Percentiles rank a stretch among this genome's conserved stretches.
Conservation (phyloP, 257 asterid genomes). For the Ajuga chamaepitys region DNA sequence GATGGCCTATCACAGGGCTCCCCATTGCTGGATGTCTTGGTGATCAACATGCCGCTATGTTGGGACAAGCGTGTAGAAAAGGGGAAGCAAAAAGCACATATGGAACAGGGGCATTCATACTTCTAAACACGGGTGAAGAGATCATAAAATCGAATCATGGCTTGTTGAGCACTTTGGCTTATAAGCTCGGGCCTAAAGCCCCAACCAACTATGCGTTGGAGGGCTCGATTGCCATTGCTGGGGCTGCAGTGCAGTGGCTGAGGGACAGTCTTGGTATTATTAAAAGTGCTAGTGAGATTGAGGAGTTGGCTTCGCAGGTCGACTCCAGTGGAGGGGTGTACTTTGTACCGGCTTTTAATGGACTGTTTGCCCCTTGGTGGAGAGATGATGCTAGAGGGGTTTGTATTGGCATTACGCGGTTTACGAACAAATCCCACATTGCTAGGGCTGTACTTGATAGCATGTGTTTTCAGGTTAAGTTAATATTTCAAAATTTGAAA, state of each 20-base stretch:
- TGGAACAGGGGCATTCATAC: slow-evolving; percentile 92
- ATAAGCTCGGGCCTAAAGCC: slow-evolving; percentile 81
- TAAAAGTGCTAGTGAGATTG: slow-evolving; percentile 75
- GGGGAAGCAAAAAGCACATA: slow-evolving; percentile 97
- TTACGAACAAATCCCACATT: slow-evolving; percentile 87
- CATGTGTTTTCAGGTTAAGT: slow-evolving; percentile 79
- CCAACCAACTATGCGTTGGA: slow-evolving; percentile 82
- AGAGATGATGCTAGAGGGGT: slow-evolving; percentile 96
- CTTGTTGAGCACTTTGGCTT: slow-evolving; percentile 73
- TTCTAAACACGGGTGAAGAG: slow-evolving; percentile 73
- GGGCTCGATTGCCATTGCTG: slow-evolving; percentile 97
- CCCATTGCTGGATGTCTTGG: slow-evolving; percentile 93
- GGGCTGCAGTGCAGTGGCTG: slow-evolving; percentile 99
- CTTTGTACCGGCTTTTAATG: slow-evolving; percentile 93
- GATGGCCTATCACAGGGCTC: slow-evolving; percentile 74
- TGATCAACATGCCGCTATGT: slow-evolving; percentile 95
- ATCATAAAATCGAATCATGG: slow-evolving; percentile 60
- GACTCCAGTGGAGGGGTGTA: slow-evolving; percentile 78
- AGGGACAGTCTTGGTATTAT: slow-evolving; percentile 88
- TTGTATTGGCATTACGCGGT: slow-evolving; percentile 83
- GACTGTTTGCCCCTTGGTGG: slow-evolving; percentile 99
- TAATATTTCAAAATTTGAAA: too few species aligned
- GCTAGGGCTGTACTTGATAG: slow-evolving; percentile 96
- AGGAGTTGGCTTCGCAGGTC: slow-evolving; percentile 71
- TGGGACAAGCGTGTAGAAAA: slow-evolving; percentile 79